A percentile compares a stretch with the other conserved stretches of the same genome.
Evolutionary conservation across 176 grass and related monocot genomes (phyloP).

Genomic region (Metroxylon sagu): DNA sequence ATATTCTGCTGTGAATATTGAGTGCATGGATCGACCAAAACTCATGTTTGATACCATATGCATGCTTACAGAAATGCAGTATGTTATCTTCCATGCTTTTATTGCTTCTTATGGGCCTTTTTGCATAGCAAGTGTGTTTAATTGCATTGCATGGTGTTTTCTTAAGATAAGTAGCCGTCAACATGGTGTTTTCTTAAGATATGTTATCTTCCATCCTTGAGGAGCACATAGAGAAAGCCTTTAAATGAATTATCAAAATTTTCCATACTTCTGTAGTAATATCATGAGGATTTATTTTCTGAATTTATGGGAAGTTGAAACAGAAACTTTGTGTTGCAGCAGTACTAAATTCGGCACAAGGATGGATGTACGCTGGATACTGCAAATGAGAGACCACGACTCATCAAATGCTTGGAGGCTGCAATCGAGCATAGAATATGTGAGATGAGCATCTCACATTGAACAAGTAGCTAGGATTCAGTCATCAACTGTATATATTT

Average conservation of each 20-base stretch:
- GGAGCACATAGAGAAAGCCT: too few relatives aligned
- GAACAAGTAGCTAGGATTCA: background rate
- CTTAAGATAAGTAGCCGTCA: background rate
- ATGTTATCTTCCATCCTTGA: too few relatives aligned
- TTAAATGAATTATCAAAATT: too few relatives aligned
- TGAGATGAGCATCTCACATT: conserved; percentile 17
- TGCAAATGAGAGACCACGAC: conserved; percentile 21
- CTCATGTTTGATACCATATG: conserved; percentile 55
- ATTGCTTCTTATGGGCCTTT: conserved; percentile 27
- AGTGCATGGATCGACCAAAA: conserved; percentile 41
- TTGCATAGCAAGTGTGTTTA: conserved; percentile 29
- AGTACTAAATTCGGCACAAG: conserved; percentile 50
- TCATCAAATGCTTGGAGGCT: conserved; percentile 48
- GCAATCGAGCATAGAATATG: conserved; percentile 46
- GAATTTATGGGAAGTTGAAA: background rate
- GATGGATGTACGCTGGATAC: conserved; percentile 34
- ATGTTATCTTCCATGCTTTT: conserved; percentile 45
- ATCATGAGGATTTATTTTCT: background rate
- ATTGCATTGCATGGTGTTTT: background rate
- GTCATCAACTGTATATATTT: too few relatives aligned
- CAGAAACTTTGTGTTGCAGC: conserved; percentile 9
- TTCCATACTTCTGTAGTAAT: too few relatives aligned
- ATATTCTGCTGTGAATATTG: conserved; percentile 41
- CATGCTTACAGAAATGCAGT: conserved; percentile 45
- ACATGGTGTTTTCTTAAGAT: too few relatives aligned